A percentile compares a stretch with the other conserved stretches of the same genome.
These are phyloP conservation scores for Neurospora tetraspora DNA, from an alignment of 495 filamentous ascomycete genomes.

Conservation along the genomic window DNA sequence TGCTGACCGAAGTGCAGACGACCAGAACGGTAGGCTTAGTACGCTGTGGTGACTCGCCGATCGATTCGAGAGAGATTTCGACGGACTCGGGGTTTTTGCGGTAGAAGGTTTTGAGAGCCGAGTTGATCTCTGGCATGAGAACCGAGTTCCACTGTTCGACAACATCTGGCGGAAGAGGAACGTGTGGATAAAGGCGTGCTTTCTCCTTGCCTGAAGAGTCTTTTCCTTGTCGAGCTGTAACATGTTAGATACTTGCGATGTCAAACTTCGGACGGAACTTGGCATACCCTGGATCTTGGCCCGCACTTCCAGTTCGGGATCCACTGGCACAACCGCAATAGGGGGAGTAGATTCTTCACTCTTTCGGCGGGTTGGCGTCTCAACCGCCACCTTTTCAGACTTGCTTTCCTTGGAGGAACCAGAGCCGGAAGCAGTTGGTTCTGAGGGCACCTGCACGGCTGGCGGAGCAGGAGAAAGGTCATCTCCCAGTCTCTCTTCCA, in stretches of 20 bases:
- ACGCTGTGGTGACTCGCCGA: conserved; percentile 54
- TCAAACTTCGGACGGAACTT: background rate
- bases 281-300: too few relatives aligned
- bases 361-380: too few relatives aligned
- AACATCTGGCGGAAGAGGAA: conserved; percentile 47
- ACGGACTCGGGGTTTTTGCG: conserved; percentile 61
- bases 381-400: background rate
- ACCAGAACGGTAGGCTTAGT: conserved; percentile 69
- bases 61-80: conserved; percentile 62
- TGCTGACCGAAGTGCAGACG: conserved; percentile 60
- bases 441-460: background rate
- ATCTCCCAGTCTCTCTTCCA: conserved; percentile 36
- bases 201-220: conserved; percentile 22
- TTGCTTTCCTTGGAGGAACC: conserved; percentile 9
- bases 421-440: background rate
- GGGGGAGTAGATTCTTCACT: too few relatives aligned
- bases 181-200: conserved; percentile 39
- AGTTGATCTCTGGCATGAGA: conserved; percentile 61
- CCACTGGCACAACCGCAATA: too few relatives aligned
- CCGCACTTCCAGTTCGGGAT: background rate
- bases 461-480: conserved; percentile 9
- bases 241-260: background rate
- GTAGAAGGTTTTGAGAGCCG: conserved; percentile 47
- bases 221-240: background rate
- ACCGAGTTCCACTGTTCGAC: conserved; percentile 62